Evolutionary conservation across 305 asterid genomes (phyloP).

Genomic region (Rubia tinctorum): DNA sequence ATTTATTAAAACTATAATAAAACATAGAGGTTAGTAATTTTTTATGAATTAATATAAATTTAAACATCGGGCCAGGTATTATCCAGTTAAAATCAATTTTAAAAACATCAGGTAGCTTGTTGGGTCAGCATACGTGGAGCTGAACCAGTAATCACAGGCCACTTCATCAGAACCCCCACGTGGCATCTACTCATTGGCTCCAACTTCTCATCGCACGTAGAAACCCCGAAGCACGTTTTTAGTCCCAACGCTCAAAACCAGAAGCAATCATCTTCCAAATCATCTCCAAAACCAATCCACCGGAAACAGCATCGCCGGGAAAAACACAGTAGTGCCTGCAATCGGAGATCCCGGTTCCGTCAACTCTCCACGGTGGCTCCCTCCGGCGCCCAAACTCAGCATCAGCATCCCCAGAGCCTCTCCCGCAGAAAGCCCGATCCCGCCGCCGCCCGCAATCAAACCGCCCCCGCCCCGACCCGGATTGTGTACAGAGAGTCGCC

Average conservation of each 20-base stretch:
- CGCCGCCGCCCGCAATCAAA: constrained; percentile 34
- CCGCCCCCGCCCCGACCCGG: constrained; percentile 52
- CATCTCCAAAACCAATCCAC: background rate
- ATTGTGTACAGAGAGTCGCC: constrained; percentile 49
- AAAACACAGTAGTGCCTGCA: background rate
- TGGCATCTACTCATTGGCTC: constrained; percentile 17
- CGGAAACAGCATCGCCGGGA: constrained; percentile 1
- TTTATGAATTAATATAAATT: too few species aligned
- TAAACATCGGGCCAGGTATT: too few species aligned
- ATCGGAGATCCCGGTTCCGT: constrained; percentile 62
- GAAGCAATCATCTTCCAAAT: background rate
- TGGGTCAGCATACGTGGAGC: background rate
- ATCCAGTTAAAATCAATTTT: too few species aligned
- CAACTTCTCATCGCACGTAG: constrained; percentile 16
- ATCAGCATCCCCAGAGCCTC: constrained; percentile 47
- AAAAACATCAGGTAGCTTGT: background rate
- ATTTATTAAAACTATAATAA: too few species aligned
- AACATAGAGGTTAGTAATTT: too few species aligned
- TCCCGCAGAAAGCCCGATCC: constrained; percentile 59
- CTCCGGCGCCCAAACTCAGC: constrained; percentile 46
- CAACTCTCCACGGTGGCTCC: constrained; percentile 75
- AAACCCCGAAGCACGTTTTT: background rate
- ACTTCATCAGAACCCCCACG: constrained; percentile 19
- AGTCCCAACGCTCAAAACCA: background rate
- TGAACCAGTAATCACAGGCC: constrained; percentile 3